Evolutionary conservation across 768 basidiomycete species (phyloP).

Genomic region (Podaxis rugospora): DNA sequence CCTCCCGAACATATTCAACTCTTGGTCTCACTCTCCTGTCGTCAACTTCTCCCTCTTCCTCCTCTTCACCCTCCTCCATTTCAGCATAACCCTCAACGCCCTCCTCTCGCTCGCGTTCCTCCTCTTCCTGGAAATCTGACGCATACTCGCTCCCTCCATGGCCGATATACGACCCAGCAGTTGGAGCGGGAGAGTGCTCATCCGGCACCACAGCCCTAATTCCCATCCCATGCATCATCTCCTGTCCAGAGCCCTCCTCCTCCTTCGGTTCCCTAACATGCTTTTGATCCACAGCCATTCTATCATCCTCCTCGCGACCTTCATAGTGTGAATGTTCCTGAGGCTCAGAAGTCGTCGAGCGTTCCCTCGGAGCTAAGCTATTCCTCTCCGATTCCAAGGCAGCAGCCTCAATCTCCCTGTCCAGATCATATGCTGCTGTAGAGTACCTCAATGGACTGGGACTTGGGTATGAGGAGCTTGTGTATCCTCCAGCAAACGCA

Average conservation of each 20-base stretch:
- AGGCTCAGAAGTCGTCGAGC: slow-evolving; percentile 1
- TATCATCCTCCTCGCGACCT: not conserved
- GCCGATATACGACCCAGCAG: slow-evolving; percentile 42
- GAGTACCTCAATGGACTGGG: slow-evolving; percentile 41
- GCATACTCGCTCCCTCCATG: slow-evolving; percentile 8
- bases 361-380: not conserved
- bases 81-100: slow-evolving; percentile 23
- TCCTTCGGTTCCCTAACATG: slow-evolving; percentile 13
- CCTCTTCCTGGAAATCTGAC: slow-evolving; percentile 35
- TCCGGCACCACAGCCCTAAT: slow-evolving; percentile 20
- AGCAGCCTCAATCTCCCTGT: slow-evolving; percentile 9
- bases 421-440: slow-evolving; percentile 25
- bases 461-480: slow-evolving; percentile 26
- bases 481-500: not conserved
- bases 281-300: not conserved
- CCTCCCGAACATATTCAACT: slow-evolving; percentile 4
- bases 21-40: not conserved
- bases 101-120: slow-evolving; percentile 58
- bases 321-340: not conserved
- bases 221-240: slow-evolving; percentile 21
- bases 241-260: slow-evolving; percentile 16
- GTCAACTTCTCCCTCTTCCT: slow-evolving; percentile 16
- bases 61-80: slow-evolving; percentile 29
- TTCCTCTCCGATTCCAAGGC: slow-evolving; percentile 2
- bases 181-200: slow-evolving; percentile 44